Evolutionary conservation across 306 rosid genomes (phyloP).

Genomic region (Cyclanthera cordifolia): DNA sequence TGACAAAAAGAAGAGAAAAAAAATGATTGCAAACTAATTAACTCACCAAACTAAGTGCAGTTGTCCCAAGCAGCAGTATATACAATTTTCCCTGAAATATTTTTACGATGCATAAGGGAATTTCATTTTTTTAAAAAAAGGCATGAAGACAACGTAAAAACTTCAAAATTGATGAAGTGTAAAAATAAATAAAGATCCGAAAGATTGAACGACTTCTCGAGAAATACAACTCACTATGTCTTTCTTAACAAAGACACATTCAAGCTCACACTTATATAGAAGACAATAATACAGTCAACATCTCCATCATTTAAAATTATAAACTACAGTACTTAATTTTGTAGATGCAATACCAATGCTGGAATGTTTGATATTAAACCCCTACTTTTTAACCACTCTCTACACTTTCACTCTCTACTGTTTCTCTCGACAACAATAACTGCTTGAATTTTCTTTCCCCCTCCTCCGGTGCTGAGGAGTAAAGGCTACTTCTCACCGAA

Average conservation of each 20-base stretch:
- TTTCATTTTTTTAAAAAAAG: not conserved
- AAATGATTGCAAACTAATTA: not conserved
- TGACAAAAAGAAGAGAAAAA: not conserved
- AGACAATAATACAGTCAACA: not conserved
- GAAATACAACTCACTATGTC: not conserved
- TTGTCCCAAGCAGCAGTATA: constrained; percentile 79
- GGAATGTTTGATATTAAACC: not conserved
- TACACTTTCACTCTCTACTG: too few relatives aligned
- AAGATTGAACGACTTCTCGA: not conserved
- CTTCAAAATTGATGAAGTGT: not conserved
- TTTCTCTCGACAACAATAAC: too few relatives aligned
- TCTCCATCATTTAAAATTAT: not conserved
- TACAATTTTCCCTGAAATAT: constrained; percentile 77
- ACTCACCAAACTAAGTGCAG: constrained; percentile 88
- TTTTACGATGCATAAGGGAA: not conserved
- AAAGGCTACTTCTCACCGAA: too few relatives aligned
- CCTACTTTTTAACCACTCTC: too few relatives aligned
- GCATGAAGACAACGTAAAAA: not conserved
- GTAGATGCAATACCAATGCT: not conserved
- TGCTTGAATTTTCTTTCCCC: too few relatives aligned
- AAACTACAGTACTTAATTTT: not conserved
- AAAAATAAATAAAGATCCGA: not conserved
- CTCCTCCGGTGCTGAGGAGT: too few relatives aligned
- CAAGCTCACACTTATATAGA: not conserved
- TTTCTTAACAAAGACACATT: not conserved